Evolutionary conservation across 2,329 filamentous ascomycete species (phyloP).

Genomic region (Epichloe aotearoae): DNA sequence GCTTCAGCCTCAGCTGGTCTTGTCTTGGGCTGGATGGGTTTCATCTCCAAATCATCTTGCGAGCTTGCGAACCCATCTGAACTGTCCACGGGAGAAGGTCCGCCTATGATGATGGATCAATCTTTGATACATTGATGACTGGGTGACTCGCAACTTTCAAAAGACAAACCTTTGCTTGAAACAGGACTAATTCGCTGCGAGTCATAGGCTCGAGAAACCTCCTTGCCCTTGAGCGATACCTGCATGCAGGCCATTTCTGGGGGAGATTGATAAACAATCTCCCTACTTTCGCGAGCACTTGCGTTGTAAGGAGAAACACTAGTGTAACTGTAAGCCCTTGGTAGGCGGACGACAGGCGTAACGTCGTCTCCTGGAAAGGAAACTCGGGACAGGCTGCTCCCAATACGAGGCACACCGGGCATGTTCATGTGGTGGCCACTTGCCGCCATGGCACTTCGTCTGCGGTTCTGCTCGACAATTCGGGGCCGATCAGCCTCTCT

Average conservation of each 20-base stretch:
- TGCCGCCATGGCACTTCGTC: conserved; percentile 34
- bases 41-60: conserved; percentile 28
- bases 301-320: conserved; percentile 19
- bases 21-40: conserved; percentile 9
- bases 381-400: conserved; percentile 33
- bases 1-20: conserved; percentile 1
- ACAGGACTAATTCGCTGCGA: conserved; percentile 22
- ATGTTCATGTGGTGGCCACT: conserved; percentile 25
- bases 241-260: conserved; percentile 13
- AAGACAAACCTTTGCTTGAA: conserved; percentile 21
- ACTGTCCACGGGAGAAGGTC: conserved; percentile 16
- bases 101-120: conserved; percentile 2
- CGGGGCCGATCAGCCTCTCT: conserved; percentile 30
- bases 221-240: conserved; percentile 29
- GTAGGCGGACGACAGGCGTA: conserved; percentile 25
- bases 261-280: conserved; percentile 18
- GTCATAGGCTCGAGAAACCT: conserved; percentile 22
- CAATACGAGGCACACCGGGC: conserved; percentile 29
- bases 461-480: conserved; percentile 37
- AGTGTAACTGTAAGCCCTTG: conserved; percentile 30
- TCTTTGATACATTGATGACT: neutral
- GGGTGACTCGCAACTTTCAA: neutral
- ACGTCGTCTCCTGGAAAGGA: conserved; percentile 31
- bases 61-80: conserved; percentile 25
- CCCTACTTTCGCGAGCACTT: conserved; percentile 15